Evolutionary conservation across 2,329 filamentous ascomycete genomes (phyloP).

Genomic region (Celoporthe dispersa): DNA sequence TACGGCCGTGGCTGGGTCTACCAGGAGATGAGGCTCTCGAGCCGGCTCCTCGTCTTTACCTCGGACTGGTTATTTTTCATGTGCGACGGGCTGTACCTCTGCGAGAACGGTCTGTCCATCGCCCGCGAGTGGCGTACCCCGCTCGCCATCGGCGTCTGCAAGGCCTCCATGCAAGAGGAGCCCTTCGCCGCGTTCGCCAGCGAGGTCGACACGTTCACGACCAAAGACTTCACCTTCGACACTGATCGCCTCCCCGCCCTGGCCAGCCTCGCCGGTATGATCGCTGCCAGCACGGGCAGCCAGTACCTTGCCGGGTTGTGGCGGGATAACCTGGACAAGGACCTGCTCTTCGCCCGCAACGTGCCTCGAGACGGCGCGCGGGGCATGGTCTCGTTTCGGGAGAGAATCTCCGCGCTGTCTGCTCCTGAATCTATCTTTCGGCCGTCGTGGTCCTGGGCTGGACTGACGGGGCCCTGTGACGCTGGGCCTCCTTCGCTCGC

Average conservation of each 20-base stretch:
- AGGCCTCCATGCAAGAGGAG: neutral
- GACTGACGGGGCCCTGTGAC: neutral
- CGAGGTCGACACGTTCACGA: neutral
- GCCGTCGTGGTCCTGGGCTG: neutral
- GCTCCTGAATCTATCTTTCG: neutral
- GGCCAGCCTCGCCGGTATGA: neutral
- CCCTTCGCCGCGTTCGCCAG: neutral
- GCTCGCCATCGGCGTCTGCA: neutral
- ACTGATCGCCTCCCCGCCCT: neutral
- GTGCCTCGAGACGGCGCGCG: neutral
- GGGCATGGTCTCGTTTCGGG: neutral
- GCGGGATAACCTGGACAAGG: neutral
- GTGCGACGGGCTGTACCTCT: neutral
- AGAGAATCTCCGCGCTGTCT: neutral
- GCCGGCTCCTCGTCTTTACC: neutral
- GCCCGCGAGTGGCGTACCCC: neutral
- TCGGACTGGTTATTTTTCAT: neutral
- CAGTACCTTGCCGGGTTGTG: neutral
- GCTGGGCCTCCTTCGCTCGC: neutral
- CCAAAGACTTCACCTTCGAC: neutral
- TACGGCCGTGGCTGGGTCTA: neutral
- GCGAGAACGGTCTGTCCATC: neutral
- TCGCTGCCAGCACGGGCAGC: neutral
- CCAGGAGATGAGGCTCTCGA: slow-evolving; percentile 1
- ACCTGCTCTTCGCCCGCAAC: neutral